These are phyloP conservation scores for Naematelia encephala DNA, from an alignment of 768 basidiomycete genomes.

Conservation along the genomic window DNA sequence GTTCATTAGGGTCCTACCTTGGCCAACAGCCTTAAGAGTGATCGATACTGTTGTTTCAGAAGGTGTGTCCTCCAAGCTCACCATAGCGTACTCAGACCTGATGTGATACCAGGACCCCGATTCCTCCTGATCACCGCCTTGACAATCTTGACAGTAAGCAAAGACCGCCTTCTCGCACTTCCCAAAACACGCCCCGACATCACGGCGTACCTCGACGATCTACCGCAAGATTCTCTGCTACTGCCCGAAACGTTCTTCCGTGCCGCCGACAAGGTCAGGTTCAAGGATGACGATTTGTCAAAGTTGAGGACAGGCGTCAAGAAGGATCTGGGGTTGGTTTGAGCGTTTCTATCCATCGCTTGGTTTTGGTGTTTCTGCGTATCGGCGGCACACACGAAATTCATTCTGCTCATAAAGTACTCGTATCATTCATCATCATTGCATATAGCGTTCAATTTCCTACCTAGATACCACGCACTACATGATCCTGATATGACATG, in stretches of 20 bases:
- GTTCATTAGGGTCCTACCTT: constrained; percentile 42
- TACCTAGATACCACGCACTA: not conserved
- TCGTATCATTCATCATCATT: not conserved
- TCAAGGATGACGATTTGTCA: constrained; percentile 39
- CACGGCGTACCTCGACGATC: constrained; percentile 28
- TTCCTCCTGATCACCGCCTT: constrained; percentile 40
- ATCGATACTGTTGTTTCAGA: constrained; percentile 43
- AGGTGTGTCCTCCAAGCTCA: constrained; percentile 26
- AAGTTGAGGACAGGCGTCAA: constrained; percentile 32
- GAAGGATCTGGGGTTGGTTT: constrained; percentile 32
- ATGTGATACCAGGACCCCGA: constrained; percentile 28
- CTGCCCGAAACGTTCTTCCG: constrained; percentile 44
- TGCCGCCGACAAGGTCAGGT: constrained; percentile 32
- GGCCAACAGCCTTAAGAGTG: constrained; percentile 40
- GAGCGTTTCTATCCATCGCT: not conserved
- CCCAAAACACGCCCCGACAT: constrained; percentile 21
- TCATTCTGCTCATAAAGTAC: not conserved
- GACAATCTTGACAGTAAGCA: constrained; percentile 36
- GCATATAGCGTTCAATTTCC: not conserved
- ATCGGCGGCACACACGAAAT: too few relatives aligned
- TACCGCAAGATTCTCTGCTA: constrained; percentile 39
- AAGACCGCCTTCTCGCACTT: constrained; percentile 33
- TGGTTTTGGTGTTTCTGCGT: too few relatives aligned
- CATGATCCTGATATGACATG: not conserved
- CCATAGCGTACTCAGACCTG: not conserved